A percentile compares a stretch with the other conserved stretches of the same genome.
Evolutionary conservation across 2,329 filamentous ascomycete species (phyloP).

Genomic region (Aurifilum marmelostoma): DNA sequence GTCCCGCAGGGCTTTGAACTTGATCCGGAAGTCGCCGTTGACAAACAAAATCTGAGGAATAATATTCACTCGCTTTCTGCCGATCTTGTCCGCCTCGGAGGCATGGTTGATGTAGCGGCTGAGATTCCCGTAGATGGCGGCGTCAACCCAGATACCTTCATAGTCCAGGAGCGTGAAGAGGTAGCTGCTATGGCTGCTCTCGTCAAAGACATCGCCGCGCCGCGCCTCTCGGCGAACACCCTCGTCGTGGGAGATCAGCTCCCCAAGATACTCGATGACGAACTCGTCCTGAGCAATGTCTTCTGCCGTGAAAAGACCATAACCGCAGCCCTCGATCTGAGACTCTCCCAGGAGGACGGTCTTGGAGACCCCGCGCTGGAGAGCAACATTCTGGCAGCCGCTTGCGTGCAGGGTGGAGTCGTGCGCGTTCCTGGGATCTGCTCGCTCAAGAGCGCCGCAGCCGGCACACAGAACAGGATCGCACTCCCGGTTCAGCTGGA

Average conservation of each 20-base stretch:
- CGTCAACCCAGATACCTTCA: constrained; percentile 71
- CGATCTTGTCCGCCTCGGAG: constrained; percentile 49
- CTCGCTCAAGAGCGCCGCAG: constrained; percentile 70
- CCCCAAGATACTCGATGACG: constrained; percentile 79
- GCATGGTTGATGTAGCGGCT: constrained; percentile 85
- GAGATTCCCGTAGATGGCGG: constrained; percentile 77
- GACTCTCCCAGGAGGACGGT: constrained; percentile 71
- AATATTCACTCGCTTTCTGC: constrained; percentile 57
- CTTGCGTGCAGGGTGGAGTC: constrained; percentile 58
- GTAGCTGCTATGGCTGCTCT: constrained; percentile 67
- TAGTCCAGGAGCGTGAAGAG: constrained; percentile 63
- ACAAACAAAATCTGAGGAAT: constrained; percentile 70
- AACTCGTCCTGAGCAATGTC: constrained; percentile 70
- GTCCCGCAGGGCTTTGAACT: constrained; percentile 68
- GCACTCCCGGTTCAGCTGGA: constrained; percentile 75
- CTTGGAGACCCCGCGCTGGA: constrained; percentile 71
- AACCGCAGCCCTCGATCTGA: constrained; percentile 68
- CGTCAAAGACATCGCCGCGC: constrained; percentile 63
- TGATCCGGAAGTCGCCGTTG: constrained; percentile 76
- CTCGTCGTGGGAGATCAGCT: constrained; percentile 72
- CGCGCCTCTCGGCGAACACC: constrained; percentile 68
- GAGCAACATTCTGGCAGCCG: constrained; percentile 71
- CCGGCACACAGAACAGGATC: constrained; percentile 74
- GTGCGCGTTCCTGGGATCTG: constrained; percentile 69
- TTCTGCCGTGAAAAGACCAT: constrained; percentile 75